Conservation (phyloP, 495 filamentous ascomycete genomes). For the Bryoglossum gracile region DNA sequence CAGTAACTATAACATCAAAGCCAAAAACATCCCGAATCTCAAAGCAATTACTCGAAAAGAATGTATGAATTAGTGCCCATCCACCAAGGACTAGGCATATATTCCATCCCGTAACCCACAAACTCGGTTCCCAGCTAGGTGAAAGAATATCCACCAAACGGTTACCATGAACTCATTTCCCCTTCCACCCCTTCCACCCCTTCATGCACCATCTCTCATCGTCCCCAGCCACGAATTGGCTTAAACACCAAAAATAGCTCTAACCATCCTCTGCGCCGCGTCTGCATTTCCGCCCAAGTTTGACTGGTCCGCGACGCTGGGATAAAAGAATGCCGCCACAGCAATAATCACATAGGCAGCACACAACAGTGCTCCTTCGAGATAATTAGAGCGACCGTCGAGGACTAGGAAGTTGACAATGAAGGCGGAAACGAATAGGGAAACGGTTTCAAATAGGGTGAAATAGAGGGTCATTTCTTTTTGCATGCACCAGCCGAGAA, state of each 20-base stretch:
- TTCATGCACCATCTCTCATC: not conserved
- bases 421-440: slow-evolving; percentile 77
- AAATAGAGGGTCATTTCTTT: slow-evolving; percentile 87
- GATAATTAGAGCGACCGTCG: slow-evolving; percentile 82
- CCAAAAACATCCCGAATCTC: too few species aligned
- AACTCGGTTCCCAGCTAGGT: too few species aligned
- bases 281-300: slow-evolving; percentile 24
- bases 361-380: slow-evolving; percentile 76
- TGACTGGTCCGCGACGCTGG: slow-evolving; percentile 42
- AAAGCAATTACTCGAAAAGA: too few species aligned
- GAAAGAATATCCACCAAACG: too few species aligned
- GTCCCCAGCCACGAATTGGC: not conserved
- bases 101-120: too few species aligned
- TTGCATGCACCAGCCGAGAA: slow-evolving; percentile 79
- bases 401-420: slow-evolving; percentile 86
- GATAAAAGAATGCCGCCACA: slow-evolving; percentile 59
- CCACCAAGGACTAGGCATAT: too few species aligned
- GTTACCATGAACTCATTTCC: not conserved
- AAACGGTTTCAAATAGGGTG: slow-evolving; percentile 85
- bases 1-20: too few species aligned
- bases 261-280: slow-evolving; percentile 12
- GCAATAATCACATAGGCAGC: slow-evolving; percentile 79
- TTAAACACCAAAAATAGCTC: not conserved
- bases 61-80: too few species aligned
- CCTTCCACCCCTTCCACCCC: not conserved